phyloP scores from a whole-genome alignment of 83 land plant genomes.

The Picea abies region DNA sequence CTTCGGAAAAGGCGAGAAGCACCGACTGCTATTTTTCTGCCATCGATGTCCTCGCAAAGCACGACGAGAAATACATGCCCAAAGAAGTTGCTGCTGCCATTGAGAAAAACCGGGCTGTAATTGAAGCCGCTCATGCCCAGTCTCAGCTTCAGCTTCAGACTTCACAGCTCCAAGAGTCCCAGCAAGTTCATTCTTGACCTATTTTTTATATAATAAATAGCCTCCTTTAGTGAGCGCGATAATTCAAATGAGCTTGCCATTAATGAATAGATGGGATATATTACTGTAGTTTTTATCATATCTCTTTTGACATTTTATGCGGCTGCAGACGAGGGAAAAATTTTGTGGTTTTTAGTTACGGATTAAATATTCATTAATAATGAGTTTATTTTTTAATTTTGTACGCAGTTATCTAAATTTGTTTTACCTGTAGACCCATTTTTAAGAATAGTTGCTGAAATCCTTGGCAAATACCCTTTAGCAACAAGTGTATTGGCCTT shows the following conservation, averaged over 20 bases:
- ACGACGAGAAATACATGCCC: constrained; percentile 96
- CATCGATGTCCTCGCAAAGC: constrained; percentile 86
- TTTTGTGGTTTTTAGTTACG: background rate
- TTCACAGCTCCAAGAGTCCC: background rate
- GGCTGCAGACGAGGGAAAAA: too few species aligned
- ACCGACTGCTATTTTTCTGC: constrained; percentile 64
- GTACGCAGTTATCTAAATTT: background rate
- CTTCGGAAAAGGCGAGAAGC: constrained; percentile 58
- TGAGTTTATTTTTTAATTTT: background rate
- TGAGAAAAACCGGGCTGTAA: constrained; percentile 70
- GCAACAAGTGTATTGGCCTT: too few species aligned
- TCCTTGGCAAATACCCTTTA: background rate
- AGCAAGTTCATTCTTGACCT: background rate
- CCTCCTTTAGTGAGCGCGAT: background rate
- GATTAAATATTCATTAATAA: background rate
- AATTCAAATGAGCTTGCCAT: background rate
- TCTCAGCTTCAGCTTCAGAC: background rate
- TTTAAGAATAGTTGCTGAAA: background rate
- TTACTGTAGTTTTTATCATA: background rate
- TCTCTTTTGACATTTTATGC: too few species aligned
- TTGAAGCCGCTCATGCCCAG: constrained; percentile 27
- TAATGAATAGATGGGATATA: background rate
- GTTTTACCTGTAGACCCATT: background rate
- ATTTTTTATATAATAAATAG: background rate
- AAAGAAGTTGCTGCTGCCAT: constrained; percentile 75